These are phyloP conservation scores for Batkoa obscura DNA, from an alignment of 371 early-diverging fungal species.

Conservation along the genomic window DNA sequence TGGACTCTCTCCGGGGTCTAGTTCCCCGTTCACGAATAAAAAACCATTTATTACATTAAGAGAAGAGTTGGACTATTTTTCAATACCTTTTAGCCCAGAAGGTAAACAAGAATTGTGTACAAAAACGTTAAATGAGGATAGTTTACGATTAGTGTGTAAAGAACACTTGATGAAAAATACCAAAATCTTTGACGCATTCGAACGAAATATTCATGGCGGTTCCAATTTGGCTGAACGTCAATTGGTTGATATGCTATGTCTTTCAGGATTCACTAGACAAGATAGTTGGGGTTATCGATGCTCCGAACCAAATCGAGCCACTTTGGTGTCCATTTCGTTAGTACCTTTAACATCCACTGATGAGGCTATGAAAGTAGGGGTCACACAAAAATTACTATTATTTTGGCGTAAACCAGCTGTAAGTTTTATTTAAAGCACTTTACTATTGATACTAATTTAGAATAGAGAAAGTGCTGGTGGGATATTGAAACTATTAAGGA, in stretches of 20 bases:
- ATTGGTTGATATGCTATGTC: conserved; percentile 71
- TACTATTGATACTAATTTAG: background rate
- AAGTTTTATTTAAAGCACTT: conserved; percentile 10
- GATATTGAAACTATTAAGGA: conserved; percentile 48
- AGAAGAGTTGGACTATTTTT: conserved; percentile 39
- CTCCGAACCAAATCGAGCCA: conserved; percentile 41
- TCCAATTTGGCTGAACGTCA: conserved; percentile 60
- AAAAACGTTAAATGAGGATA: conserved; percentile 14
- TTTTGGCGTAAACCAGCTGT: conserved; percentile 76
- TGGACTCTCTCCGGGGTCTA: conserved; percentile 20
- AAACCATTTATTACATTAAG: conserved; percentile 38
- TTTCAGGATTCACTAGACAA: conserved; percentile 52
- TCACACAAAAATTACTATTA: conserved; percentile 56
- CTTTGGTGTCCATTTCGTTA: conserved; percentile 45
- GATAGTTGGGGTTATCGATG: conserved; percentile 62
- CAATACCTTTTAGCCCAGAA: conserved; percentile 18
- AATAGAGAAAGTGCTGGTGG: conserved; percentile 70
- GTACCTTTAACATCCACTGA: conserved; percentile 51
- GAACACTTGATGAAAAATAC: conserved; percentile 34
- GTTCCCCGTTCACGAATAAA: conserved; percentile 32
- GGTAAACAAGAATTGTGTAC: conserved; percentile 10
- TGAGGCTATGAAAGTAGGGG: conserved; percentile 51
- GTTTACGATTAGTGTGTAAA: conserved; percentile 40
- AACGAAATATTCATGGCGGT: conserved; percentile 33
- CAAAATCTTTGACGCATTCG: conserved; percentile 55